Base-by-base conservation (phyloP, 2,329 filamentous ascomycete species). In the Exophiala alcalophila region DNA sequence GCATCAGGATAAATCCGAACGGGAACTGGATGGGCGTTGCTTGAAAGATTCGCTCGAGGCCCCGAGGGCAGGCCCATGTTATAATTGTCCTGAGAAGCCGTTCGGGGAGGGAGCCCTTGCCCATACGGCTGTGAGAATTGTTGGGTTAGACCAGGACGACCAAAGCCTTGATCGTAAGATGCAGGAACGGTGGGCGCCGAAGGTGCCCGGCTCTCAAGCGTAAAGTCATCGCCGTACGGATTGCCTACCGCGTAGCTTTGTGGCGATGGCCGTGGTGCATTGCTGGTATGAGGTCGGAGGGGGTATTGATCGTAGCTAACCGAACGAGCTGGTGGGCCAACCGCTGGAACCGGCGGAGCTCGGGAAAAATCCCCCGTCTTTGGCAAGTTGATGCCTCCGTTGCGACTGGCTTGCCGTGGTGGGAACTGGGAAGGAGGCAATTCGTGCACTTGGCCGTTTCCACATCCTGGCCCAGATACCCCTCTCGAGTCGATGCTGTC, bases 91-190 rank as follows among this genome's bases (percentile, higher is more conserved):
- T 41, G 47, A 16, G 47, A 48, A 4, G 29, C 28, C 18, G 19
- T 32, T 39, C 42, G 44, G 29, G 29, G 16, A 36, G 43, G 53
- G 38, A 45, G 23, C n/a, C 39, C 50, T 49, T 43, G 27, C 43
- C 21, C 46, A 32, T 52, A 51, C 7, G 45, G 38, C 10, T 48
- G 40, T 29, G 28, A 38, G 21, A 46, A 46, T 30, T 41, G 50
- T 25, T 52, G 49, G 27, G 34, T 40, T 15, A 35, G 42, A 5
- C 35, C 40, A 24, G 51, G 37, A 33, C 46, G 47, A 18, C 31
- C 53, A 49, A 58, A 58, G 10, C 41, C 41, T 36, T 55, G 50
- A 18, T 50, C 39, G 18, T 36, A 53, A 15, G 45, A 44, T 14
- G 34, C 33, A 16, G 50, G 30, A n/a, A 20, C 46, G 6, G 44